Conservation (phyloP, 2,329 filamentous ascomycete genomes). For the Alternaria sp. region DNA sequence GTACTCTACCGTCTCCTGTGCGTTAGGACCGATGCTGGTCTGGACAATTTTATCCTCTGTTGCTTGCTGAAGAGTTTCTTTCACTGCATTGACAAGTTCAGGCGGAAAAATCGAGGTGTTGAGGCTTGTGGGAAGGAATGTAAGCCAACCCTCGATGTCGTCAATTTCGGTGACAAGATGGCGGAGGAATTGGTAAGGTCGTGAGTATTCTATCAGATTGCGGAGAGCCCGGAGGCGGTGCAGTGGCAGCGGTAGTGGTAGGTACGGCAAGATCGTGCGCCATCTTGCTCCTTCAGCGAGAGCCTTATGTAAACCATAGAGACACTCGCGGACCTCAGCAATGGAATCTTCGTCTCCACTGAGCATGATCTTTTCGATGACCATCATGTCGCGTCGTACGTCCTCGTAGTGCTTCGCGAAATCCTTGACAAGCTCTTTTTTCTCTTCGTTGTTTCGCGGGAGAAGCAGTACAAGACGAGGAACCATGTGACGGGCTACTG, state of each 20-base stretch:
- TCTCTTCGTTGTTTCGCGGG: neutral
- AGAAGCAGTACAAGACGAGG: conserved; percentile 8
- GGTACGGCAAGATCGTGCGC: conserved; percentile 13
- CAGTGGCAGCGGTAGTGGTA: conserved; percentile 4
- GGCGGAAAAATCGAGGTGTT: neutral
- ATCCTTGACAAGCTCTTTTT: neutral
- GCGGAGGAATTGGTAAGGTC: neutral
- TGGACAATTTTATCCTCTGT: neutral
- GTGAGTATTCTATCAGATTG: neutral
- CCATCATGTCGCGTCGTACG: conserved; percentile 1
- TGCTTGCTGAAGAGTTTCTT: neutral
- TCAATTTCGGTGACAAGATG: conserved; percentile 4
- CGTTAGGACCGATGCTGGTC: neutral
- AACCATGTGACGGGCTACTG: conserved; percentile 6
- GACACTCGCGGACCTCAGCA: neutral
- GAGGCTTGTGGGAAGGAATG: neutral
- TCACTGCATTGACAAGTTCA: neutral
- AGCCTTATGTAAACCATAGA: conserved; percentile 1
- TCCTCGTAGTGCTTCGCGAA: conserved; percentile 8
- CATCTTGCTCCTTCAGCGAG: conserved; percentile 1
- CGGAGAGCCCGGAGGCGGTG: conserved; percentile 1
- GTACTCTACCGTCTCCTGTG: neutral
- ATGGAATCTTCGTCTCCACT: neutral
- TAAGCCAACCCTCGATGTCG: conserved; percentile 15
- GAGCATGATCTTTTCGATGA: neutral